phyloP scores from a whole-genome alignment of 2,329 filamentous ascomycete genomes.

The Trichoderma sp. region DNA sequence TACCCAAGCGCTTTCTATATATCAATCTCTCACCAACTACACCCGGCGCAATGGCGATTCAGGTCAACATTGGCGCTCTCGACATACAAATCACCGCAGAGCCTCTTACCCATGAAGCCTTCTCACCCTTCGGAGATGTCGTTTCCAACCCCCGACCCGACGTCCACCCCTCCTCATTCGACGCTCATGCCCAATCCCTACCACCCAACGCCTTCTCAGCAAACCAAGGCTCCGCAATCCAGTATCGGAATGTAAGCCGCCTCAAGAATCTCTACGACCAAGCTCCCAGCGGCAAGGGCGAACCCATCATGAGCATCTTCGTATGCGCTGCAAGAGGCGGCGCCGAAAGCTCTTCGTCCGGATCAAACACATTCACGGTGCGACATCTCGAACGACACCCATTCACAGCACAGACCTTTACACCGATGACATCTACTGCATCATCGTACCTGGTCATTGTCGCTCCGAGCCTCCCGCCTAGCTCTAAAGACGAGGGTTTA shows the following conservation, averaged over 20 bases:
- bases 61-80: conserved; percentile 34
- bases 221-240: conserved; percentile 89
- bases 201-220: conserved; percentile 60
- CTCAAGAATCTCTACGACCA: conserved; percentile 72
- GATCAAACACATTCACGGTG: conserved; percentile 57
- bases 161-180: conserved; percentile 53
- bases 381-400: conserved; percentile 86
- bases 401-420: conserved; percentile 91
- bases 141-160: conserved; percentile 71
- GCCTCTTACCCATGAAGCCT: conserved; percentile 70
- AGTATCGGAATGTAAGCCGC: conserved; percentile 79
- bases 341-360: conserved; percentile 23
- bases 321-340: conserved; percentile 61
- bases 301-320: conserved; percentile 83
- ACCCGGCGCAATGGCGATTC: conserved; percentile 35
- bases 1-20: not conserved
- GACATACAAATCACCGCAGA: conserved; percentile 55
- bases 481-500: conserved; percentile 34
- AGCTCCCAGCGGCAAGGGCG: conserved; percentile 58
- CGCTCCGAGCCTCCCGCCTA: conserved; percentile 70
- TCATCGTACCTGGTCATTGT: conserved; percentile 82
- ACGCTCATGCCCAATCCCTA: conserved; percentile 45
- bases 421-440: conserved; percentile 65
- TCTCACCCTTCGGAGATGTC: conserved; percentile 81
- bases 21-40: not conserved